These are phyloP conservation scores for Tilletia setariae DNA, from an alignment of 1,284 basidiomycete genomes.

Conservation along the genomic window DNA sequence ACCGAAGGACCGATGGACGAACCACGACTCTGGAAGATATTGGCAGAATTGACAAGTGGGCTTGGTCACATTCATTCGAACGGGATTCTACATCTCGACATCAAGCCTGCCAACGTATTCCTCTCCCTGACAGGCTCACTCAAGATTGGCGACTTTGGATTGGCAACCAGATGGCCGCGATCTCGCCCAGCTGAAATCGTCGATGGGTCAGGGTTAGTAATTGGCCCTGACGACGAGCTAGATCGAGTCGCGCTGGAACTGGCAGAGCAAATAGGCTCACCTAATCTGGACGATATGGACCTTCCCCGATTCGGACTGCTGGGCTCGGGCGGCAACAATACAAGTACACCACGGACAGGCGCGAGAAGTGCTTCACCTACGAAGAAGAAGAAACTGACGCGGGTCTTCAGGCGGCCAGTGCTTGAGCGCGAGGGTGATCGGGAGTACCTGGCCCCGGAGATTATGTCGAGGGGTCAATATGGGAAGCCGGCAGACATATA, in stretches of 20 bases:
- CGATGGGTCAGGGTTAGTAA: conserved; percentile 36
- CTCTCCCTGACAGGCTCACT: conserved; percentile 82
- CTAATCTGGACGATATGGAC: conserved; percentile 45
- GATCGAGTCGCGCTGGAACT: conserved; percentile 3
- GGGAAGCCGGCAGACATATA: conserved; percentile 94
- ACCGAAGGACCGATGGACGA: conserved; percentile 80
- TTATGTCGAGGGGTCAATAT: conserved; percentile 77
- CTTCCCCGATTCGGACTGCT: conserved; percentile 47
- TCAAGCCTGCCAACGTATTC: conserved; percentile 97
- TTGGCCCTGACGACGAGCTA: conserved; percentile 7
- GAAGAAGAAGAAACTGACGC: not conserved
- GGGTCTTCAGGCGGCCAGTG: not conserved
- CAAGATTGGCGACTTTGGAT: conserved; percentile 97
- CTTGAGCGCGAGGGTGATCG: conserved; percentile 88
- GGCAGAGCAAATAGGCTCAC: conserved; percentile 11
- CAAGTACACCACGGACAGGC: not conserved
- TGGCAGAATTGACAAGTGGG: conserved; percentile 75
- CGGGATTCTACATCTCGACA: conserved; percentile 89
- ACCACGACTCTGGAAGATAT: conserved; percentile 92
- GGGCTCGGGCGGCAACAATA: not conserved
- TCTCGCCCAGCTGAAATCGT: conserved; percentile 41
- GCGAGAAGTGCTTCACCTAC: not conserved
- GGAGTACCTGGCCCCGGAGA: conserved; percentile 96
- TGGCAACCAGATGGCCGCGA: conserved; percentile 52
- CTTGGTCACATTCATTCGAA: conserved; percentile 83